Conservation (phyloP, 306 rosid species). For the Medicago ruthenica region DNA sequence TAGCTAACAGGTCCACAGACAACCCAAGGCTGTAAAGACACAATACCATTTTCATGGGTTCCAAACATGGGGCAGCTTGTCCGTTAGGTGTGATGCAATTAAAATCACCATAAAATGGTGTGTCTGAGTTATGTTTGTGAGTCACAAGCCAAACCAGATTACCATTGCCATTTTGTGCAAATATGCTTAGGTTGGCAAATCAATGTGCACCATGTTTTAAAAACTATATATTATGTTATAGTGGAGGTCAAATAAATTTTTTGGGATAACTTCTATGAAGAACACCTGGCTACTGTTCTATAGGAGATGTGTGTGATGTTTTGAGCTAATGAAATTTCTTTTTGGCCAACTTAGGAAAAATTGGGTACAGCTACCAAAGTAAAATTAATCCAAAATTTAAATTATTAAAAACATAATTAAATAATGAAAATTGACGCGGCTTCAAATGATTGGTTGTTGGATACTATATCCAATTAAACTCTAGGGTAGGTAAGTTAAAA, state of each 20-base stretch:
- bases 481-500: too few species aligned
- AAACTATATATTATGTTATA: neutral
- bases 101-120: conserved; percentile 47
- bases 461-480: too few species aligned
- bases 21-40: conserved; percentile 41
- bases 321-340: too few species aligned
- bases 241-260: neutral
- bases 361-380: too few species aligned
- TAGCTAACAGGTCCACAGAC: conserved; percentile 48
- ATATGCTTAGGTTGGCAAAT: neutral
- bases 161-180: conserved; percentile 5
- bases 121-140: conserved; percentile 45
- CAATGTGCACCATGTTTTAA: neutral
- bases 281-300: too few species aligned
- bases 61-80: conserved; percentile 48
- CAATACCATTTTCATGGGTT: conserved; percentile 39
- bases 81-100: conserved; percentile 64
- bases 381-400: too few species aligned
- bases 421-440: too few species aligned
- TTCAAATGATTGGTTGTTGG: too few species aligned
- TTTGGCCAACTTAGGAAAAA: too few species aligned
- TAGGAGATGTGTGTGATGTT: too few species aligned
- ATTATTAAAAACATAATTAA: too few species aligned
- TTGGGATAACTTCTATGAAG: neutral
- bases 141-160: conserved; percentile 43